phyloP scores from a whole-genome alignment of 2,329 filamentous ascomycete species.

The Pseudogymnoascus pannorum region DNA sequence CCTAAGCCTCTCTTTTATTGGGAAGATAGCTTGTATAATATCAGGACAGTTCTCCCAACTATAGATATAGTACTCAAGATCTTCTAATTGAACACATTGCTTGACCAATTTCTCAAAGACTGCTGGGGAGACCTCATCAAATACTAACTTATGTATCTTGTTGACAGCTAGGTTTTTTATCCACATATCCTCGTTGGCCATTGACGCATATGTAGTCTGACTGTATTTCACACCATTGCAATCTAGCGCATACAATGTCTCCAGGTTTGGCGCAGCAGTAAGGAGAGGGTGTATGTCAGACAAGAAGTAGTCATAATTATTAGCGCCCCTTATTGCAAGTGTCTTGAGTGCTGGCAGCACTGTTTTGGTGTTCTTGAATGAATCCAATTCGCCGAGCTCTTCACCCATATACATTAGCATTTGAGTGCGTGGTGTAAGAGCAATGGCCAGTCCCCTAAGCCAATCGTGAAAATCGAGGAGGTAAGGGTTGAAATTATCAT shows the following conservation, averaged over 20 bases:
- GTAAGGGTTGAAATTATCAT: not conserved
- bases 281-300: not conserved
- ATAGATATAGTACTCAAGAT: too few relatives aligned
- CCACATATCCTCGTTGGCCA: constrained; percentile 14
- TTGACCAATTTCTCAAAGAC: not conserved
- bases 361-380: not conserved
- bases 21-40: too few relatives aligned
- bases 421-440: not conserved
- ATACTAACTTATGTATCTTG: constrained; percentile 19
- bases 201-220: not conserved
- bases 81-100: not conserved
- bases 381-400: not conserved
- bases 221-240: not conserved
- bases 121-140: not conserved
- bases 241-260: not conserved
- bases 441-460: not conserved
- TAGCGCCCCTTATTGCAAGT: not conserved
- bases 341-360: not conserved
- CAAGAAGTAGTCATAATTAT: not conserved
- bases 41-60: too few relatives aligned
- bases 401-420: not conserved
- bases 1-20: too few relatives aligned
- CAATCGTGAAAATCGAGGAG: not conserved
- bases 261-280: not conserved
- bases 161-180: constrained; percentile 23